Evolutionary conservation across 805 yeast genomes (phyloP).

Genomic region (Kluyveromyces starmeri): DNA sequence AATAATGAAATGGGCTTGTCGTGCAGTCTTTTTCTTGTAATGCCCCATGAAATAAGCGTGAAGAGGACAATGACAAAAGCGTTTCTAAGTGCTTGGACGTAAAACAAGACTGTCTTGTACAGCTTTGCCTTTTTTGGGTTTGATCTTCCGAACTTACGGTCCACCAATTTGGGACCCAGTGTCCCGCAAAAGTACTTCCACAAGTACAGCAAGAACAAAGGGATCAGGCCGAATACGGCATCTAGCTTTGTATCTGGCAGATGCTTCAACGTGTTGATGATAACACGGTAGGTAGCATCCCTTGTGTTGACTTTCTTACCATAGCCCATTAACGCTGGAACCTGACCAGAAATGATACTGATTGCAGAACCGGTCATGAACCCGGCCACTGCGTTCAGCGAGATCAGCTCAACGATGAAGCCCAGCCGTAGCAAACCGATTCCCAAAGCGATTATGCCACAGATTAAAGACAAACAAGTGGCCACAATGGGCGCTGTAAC

Average conservation of each 20-base stretch:
- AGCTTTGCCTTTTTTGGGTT: slow-evolving; percentile 12
- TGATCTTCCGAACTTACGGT: slow-evolving; percentile 35
- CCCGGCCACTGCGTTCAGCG: slow-evolving; percentile 87
- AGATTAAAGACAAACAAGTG: slow-evolving; percentile 64
- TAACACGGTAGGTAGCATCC: slow-evolving; percentile 57
- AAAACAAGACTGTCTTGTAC: slow-evolving; percentile 46
- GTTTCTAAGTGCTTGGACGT: slow-evolving; percentile 65
- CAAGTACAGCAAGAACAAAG: slow-evolving; percentile 57
- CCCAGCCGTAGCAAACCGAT: slow-evolving; percentile 79
- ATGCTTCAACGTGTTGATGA: slow-evolving; percentile 63
- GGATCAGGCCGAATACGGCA: slow-evolving; percentile 83
- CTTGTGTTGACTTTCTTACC: slow-evolving; percentile 60
- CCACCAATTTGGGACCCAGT: slow-evolving; percentile 48
- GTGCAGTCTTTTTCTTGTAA: slow-evolving; percentile 40
- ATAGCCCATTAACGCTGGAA: slow-evolving; percentile 80
- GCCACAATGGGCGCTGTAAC: slow-evolving; percentile 66
- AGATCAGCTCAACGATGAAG: slow-evolving; percentile 79
- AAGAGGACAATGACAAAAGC: slow-evolving; percentile 76
- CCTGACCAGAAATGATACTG: slow-evolving; percentile 73
- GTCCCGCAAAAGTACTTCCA: slow-evolving; percentile 59
- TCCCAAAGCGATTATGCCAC: slow-evolving; percentile 81
- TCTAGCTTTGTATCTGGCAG: slow-evolving; percentile 60
- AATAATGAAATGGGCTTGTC: slow-evolving; percentile 43
- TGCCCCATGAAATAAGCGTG: slow-evolving; percentile 75
- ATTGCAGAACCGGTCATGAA: slow-evolving; percentile 94